Evolutionary conservation across 306 rosid species (phyloP), one percentile per base, ranked within the genome.

Genomic region (Lotus japonicus): DNA sequence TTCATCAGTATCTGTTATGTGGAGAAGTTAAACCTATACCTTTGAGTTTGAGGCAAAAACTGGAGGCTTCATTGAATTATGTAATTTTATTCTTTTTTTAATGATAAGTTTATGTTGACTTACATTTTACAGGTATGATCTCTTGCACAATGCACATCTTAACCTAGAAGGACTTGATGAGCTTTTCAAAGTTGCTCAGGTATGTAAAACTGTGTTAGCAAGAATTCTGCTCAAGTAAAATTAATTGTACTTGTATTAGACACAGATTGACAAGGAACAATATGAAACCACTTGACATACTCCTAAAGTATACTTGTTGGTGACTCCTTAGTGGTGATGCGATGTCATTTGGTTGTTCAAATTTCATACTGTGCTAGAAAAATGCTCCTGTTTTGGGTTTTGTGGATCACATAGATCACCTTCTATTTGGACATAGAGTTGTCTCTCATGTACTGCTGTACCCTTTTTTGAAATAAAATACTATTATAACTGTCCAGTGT

Each of bases 111-210:
- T 11, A 64, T 52, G 71, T 72, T 79, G 73, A 49, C 58, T 79
- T 64, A 16, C 60, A 79, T 70, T 15, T 84, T 62, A 54, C 90
- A 94, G 99, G 69, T 94, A 94, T 72, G 99, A 94, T 84, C 95
- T 90, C 71, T 81, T 94, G 86, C 99, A 94, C 82, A 94, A 94
- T 60, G 95, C 92, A 23, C 99, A 94, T 84, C 96, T 90, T 76
- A 90, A 87, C 74, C 84, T 94, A 45, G 92, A 86, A 74, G 99
- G 99, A 18, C 77, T 94, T 73, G 87, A 88, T 81, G 92, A 90
- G 68, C 99, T 94, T 78, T 94, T 94, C 86, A 86, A 78, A 82
- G 95, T 88, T 77, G 95, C 91, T 80, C 99, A 90, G 99, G 99
- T 94, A 90, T 9, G 28, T 58, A 16, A 45, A 70, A 61, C 39